Base-by-base conservation (phyloP, 2,329 filamentous ascomycete genomes). In the Coniochaeta hoffmannii region DNA sequence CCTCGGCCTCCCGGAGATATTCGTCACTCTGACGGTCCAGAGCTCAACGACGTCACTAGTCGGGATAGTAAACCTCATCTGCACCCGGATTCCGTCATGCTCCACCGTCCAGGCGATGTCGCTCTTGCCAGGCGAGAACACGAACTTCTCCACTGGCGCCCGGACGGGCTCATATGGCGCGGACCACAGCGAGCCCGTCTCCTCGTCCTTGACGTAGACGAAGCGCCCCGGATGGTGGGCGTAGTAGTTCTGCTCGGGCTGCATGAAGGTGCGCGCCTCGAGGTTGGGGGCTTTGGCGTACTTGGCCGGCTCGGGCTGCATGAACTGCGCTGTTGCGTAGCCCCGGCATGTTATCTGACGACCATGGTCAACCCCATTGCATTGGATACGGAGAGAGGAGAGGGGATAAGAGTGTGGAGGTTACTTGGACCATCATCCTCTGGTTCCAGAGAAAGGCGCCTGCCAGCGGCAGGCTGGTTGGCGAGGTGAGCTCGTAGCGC, bases 291-390 rank as follows among this genome's bases (percentile, higher is more conserved):
- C 76, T 58, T 82, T 73, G n/a, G 78, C 76, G 66, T 83, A 83
- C 64, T 83, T 83, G 56, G 79, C 75, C 31, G 80, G 80, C 66
- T 83, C 80, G 0, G 80, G 80, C 64, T 82, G 80, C 80, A 83
- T 82, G 69, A 80, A 82, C 55, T 82, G 79, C 2, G 79, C 74
- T 2, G 77, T 80, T 26, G 79, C 76, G 61, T 80, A 81, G n/a
- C 80, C 80, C 19, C 80, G 78, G 63, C 79, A 82, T 55, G 79
- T 82, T 50, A 78, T 71, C 63, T 82, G n/a, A 28, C 14, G n/a
- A n/a, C n/a, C n/a, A n/a, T n/a, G n/a, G n/a, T n/a, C n/a, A n/a
- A n/a, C n/a, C n/a, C n/a, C n/a, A n/a, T n/a, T n/a, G n/a, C n/a
- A n/a, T n/a, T n/a, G n/a, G n/a, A n/a, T n/a, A n/a, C n/a, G n/a